phyloP scores from a whole-genome alignment of 257 asterid species.

The Gentiana macrophylla region DNA sequence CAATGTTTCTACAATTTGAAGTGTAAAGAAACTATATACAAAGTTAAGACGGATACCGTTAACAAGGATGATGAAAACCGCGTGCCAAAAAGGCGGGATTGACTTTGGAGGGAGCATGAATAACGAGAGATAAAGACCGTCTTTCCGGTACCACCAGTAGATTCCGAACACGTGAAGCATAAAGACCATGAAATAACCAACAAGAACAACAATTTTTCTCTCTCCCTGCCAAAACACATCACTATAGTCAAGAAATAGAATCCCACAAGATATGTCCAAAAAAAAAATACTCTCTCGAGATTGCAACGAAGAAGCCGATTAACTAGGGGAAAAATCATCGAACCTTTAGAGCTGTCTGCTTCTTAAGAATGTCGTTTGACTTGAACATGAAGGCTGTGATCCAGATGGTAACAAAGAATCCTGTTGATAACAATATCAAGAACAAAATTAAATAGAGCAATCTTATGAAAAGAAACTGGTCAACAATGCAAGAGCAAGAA shows the following conservation, averaged over 20 bases:
- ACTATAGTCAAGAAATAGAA: neutral
- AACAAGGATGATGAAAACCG: slow-evolving; percentile 60
- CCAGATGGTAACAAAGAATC: slow-evolving; percentile 70
- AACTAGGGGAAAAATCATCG: neutral
- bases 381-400: slow-evolving; percentile 68
- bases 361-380: slow-evolving; percentile 79
- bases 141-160: slow-evolving; percentile 77
- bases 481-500: neutral
- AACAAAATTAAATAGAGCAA: slow-evolving; percentile 1
- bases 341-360: slow-evolving; percentile 95
- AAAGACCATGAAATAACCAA: slow-evolving; percentile 45
- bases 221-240: slow-evolving; percentile 60
- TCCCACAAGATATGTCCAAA: neutral
- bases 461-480: neutral
- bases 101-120: slow-evolving; percentile 78
- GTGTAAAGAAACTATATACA: too few relatives aligned
- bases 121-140: slow-evolving; percentile 55
- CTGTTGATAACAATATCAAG: slow-evolving; percentile 26
- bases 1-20: too few relatives aligned
- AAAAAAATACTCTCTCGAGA: neutral
- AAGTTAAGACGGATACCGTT: slow-evolving; percentile 38
- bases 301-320: neutral
- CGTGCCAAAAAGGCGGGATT: slow-evolving; percentile 93
- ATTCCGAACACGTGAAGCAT: slow-evolving; percentile 53
- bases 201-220: slow-evolving; percentile 55